Percentiles rank a stretch among this genome's conserved stretches.
Evolutionary conservation across 1,284 basidiomycete species (phyloP).

Genomic region (Fomitopsis palustris): DNA sequence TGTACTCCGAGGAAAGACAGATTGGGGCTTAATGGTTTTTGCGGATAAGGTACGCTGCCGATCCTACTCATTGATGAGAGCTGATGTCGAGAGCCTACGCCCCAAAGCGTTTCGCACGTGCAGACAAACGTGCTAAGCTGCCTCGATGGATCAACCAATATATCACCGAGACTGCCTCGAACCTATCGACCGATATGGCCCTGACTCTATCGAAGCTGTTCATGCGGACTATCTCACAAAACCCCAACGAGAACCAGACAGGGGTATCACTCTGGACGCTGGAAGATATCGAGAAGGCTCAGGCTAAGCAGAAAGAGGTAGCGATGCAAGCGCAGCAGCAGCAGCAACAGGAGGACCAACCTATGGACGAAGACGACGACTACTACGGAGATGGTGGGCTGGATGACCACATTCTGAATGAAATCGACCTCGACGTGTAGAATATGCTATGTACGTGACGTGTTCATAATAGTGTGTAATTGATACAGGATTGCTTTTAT

Average conservation of each 20-base stretch:
- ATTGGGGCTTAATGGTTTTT: slow-evolving; percentile 99
- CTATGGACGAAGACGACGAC: slow-evolving; percentile 42
- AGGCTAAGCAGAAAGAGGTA: slow-evolving; percentile 70
- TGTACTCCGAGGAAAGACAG: slow-evolving; percentile 96
- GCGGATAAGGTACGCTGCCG: slow-evolving; percentile 76
- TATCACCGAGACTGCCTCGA: slow-evolving; percentile 95
- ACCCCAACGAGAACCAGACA: slow-evolving; percentile 92
- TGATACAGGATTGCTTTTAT: not conserved
- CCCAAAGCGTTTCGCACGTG: slow-evolving; percentile 89
- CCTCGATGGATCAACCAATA: slow-evolving; percentile 99
- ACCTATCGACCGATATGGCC: slow-evolving; percentile 98
- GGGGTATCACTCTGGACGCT: slow-evolving; percentile 94
- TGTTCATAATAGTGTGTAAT: not conserved
- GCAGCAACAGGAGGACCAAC: slow-evolving; percentile 15
- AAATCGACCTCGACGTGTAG: slow-evolving; percentile 48
- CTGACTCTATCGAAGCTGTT: slow-evolving; percentile 94
- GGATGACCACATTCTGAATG: slow-evolving; percentile 60
- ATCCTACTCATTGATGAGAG: not conserved
- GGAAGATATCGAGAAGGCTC: slow-evolving; percentile 79
- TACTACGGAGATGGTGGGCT: slow-evolving; percentile 68
- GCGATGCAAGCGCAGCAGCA: slow-evolving; percentile 40
- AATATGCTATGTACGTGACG: slow-evolving; percentile 6
- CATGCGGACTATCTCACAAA: slow-evolving; percentile 97
- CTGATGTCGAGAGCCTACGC: not conserved
- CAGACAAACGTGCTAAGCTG: slow-evolving; percentile 95